Conservation (phyloP, 192 early-diverging fungal genomes). For the Coemansia sp. region DNA sequence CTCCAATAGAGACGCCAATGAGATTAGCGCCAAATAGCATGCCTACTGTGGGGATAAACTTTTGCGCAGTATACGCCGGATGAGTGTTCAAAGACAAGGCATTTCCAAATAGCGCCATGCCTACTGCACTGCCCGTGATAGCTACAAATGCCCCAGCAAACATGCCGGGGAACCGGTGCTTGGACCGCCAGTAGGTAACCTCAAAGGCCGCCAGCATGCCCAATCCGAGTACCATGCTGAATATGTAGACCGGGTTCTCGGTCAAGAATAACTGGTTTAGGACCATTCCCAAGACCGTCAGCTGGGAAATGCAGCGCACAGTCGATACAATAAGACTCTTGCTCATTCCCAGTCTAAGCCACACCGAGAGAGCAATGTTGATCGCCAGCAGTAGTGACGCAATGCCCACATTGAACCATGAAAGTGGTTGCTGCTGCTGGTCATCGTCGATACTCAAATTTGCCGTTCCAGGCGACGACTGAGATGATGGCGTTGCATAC, state of each 20-base stretch:
- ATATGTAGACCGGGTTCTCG: constrained; percentile 62
- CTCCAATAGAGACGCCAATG: constrained; percentile 70
- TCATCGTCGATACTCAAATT: not conserved
- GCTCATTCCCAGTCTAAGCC: constrained; percentile 69
- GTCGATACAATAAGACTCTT: constrained; percentile 68
- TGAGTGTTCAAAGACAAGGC: constrained; percentile 67
- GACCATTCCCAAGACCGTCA: constrained; percentile 72
- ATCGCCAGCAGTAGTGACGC: constrained; percentile 65
- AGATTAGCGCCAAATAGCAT: constrained; percentile 88
- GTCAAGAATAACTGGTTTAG: constrained; percentile 70
- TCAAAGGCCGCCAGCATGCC: constrained; percentile 69
- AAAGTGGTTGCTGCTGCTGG: constrained; percentile 5
- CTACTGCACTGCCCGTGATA: constrained; percentile 37
- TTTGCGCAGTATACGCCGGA: constrained; percentile 70
- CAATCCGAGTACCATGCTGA: constrained; percentile 62
- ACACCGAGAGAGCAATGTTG: constrained; percentile 64
- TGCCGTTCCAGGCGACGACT: not conserved
- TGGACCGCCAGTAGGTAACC: constrained; percentile 70
- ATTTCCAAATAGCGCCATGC: constrained; percentile 31
- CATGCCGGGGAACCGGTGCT: constrained; percentile 74
- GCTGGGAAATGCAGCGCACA: constrained; percentile 74
- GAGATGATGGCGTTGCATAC: constrained; percentile 9
- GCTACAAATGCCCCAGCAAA: constrained; percentile 57
- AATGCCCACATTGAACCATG: constrained; percentile 62
- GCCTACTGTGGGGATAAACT: constrained; percentile 88